Evolutionary conservation across 1,139 yeast genomes (phyloP).

Genomic region (Kluyveromyces marxianus): DNA sequence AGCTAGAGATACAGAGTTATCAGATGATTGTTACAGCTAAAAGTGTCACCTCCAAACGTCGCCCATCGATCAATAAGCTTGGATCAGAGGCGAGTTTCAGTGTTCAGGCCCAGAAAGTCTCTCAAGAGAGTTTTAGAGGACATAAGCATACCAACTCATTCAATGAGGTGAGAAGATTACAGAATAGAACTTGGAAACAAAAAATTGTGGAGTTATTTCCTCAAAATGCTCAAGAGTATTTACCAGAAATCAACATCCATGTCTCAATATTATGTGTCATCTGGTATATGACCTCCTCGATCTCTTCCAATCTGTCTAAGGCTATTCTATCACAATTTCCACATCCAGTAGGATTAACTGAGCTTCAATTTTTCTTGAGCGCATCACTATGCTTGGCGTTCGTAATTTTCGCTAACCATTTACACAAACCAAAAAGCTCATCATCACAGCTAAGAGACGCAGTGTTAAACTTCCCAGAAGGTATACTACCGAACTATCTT

Average conservation of each 20-base stretch:
- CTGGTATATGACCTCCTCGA: conserved; percentile 80
- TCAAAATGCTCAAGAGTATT: conserved; percentile 9
- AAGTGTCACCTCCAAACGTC: conserved; percentile 21
- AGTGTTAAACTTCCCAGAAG: conserved; percentile 43
- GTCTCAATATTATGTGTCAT: conserved; percentile 47
- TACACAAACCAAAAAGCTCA: conserved; percentile 16
- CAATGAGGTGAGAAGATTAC: conserved; percentile 1
- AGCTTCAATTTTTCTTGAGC: conserved; percentile 72
- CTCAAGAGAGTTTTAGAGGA: background rate
- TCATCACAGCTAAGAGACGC: conserved; percentile 9
- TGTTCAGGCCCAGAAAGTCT: background rate
- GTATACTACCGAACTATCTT: conserved; percentile 45
- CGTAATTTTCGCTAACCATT: conserved; percentile 19
- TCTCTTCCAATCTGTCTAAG: conserved; percentile 77
- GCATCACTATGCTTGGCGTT: conserved; percentile 42
- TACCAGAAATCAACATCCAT: conserved; percentile 27
- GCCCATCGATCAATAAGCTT: conserved; percentile 20
- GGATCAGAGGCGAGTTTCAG: conserved; percentile 13
- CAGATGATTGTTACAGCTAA: conserved; percentile 19
- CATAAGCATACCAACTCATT: background rate
- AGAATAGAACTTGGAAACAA: conserved; percentile 4
- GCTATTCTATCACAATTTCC: conserved; percentile 59
- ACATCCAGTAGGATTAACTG: conserved; percentile 79
- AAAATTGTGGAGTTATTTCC: conserved; percentile 12
- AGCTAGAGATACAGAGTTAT: background rate